Evolutionary conservation across 2,329 filamentous ascomycete species (phyloP).

Genomic region (Monilinia laxa): DNA sequence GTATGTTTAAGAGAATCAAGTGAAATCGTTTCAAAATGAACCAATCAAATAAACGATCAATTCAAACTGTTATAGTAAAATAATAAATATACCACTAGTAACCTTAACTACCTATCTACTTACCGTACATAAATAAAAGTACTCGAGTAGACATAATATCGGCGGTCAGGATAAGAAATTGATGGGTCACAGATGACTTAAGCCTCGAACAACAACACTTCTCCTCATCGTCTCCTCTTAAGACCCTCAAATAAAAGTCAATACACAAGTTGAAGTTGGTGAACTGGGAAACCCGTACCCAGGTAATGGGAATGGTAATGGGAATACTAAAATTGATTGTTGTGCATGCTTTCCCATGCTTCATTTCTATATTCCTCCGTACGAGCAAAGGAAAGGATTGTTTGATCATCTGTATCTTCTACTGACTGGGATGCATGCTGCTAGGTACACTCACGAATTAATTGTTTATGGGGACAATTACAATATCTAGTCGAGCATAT

Average conservation of each 20-base stretch:
- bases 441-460: neutral
- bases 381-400: too few species aligned
- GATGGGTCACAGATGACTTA: neutral
- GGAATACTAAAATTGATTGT: too few species aligned
- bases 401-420: neutral
- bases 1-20: too few species aligned
- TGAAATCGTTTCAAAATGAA: too few species aligned
- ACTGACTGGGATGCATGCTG: neutral
- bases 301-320: too few species aligned
- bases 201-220: constrained; percentile 6
- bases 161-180: neutral
- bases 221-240: neutral
- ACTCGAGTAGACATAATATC: neutral
- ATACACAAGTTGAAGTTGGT: neutral
- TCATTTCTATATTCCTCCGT: neutral
- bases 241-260: neutral
- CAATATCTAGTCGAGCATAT: neutral
- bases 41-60: too few species aligned
- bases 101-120: too few species aligned
- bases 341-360: neutral
- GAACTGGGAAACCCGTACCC: too few species aligned
- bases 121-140: too few species aligned
- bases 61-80: too few species aligned
- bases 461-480: constrained; percentile 4
- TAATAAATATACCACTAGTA: too few species aligned